Evolutionary conservation across 108 stramenopile genomes (phyloP).

Genomic region (Discostella stelligeroides): DNA sequence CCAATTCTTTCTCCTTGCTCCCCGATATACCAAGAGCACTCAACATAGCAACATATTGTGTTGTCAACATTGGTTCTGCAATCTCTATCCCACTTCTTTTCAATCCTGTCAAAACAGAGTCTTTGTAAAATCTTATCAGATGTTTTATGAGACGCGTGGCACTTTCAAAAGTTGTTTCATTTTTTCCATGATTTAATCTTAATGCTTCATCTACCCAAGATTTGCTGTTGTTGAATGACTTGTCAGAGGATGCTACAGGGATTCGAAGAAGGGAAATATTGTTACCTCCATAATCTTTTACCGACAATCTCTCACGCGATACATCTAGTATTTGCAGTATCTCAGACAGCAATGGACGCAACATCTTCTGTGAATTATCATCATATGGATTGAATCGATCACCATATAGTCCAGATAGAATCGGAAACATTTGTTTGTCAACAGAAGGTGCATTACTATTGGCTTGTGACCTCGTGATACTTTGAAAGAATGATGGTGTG

Average conservation of each 20-base stretch:
- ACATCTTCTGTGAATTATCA: neutral
- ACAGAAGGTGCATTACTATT: no score
- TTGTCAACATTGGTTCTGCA: neutral
- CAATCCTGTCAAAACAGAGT: neutral
- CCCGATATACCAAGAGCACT: neutral
- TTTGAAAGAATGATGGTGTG: no score
- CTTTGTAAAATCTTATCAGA: neutral
- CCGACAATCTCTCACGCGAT: neutral
- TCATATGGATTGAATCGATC: neutral
- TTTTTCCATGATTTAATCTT: neutral
- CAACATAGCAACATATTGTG: neutral
- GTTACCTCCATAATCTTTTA: conserved; percentile 9
- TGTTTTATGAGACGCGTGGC: neutral
- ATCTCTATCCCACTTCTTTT: neutral
- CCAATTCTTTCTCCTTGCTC: neutral
- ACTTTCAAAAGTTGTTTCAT: no score
- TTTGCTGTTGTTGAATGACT: neutral
- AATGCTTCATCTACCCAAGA: conserved; percentile 6
- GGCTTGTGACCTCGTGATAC: no score
- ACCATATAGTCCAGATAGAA: neutral
- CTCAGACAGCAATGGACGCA: neutral
- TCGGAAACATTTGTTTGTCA: no score
- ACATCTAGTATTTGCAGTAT: neutral
- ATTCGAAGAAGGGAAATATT: neutral
- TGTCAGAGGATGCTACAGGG: neutral